Evolutionary conservation across 306 rosid genomes (phyloP), one percentile per base, ranked within the genome.

Genomic region (Quercus suber): DNA sequence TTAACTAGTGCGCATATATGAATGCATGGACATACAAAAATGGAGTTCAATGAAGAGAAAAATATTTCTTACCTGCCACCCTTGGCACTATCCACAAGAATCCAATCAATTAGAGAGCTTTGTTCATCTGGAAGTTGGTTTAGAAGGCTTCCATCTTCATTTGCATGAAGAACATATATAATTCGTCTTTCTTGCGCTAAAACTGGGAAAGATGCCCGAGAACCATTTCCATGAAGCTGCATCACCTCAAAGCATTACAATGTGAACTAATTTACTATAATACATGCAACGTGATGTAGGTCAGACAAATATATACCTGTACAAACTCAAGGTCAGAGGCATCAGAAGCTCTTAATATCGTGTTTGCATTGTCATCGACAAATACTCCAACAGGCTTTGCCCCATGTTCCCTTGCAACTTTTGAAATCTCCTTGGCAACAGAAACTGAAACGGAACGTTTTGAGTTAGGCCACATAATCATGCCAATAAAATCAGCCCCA

Each of bases 381-480:
- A 93, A 95, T 74, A 93, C 99, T 45, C 99, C 99, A 67, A 95
- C 99, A 12, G 99, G 98, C 76, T 82, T 76, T 69, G 98, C 96
- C 69, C 93, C 98, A 67, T 82, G 82, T 59, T 88, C 89, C 76
- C 97, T 90, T 28, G 98, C 96, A 76, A 88, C 86, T 81, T 83
- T 93, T 6, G 99, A 89, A 82, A 95, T 95, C 88, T 95, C 98
- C 86, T 88, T 95, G 55, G 99, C 98, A 74, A 87, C 89, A 7
- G 98, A 75, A 51, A 84, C 81, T 17, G 99, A 90, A 86, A 95
- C 87, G 19, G 97, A 93, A 45, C 99, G 97, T 82, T 89, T 91
- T 11, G 99, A 93, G 84, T 93, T 88, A 65, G 99, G 94, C 97
- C 98, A 95, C 74, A 93, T 59, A 53, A 95, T 93, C 97, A 95